phyloP scores from a whole-genome alignment of 495 filamentous ascomycete species.

The Terfezia claveryi region DNA sequence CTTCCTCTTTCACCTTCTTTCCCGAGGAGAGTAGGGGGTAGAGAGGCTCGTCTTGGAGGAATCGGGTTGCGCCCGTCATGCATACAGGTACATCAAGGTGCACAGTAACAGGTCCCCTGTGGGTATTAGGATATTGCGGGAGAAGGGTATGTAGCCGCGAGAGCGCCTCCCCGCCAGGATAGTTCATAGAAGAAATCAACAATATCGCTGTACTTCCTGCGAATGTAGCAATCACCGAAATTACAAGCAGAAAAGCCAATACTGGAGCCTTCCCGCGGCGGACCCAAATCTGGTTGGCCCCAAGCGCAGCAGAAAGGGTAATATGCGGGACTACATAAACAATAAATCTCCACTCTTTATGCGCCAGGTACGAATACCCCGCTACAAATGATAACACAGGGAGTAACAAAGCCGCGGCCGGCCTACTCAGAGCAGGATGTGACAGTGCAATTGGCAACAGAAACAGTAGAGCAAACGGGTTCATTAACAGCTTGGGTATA shows the following conservation, averaged over 20 bases:
- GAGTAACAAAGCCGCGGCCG: conserved; percentile 33
- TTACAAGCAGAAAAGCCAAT: conserved; percentile 24
- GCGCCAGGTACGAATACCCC: conserved; percentile 56
- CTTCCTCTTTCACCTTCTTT: background rate
- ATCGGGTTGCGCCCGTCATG: conserved; percentile 86
- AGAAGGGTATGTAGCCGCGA: conserved; percentile 32
- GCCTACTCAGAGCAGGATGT: conserved; percentile 21
- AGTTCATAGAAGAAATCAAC: conserved; percentile 55
- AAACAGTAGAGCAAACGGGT: conserved; percentile 40
- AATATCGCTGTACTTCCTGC: conserved; percentile 39
- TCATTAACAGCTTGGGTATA: conserved; percentile 62
- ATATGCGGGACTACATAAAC: conserved; percentile 65
- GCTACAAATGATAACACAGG: conserved; percentile 51
- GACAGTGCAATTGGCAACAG: conserved; percentile 43
- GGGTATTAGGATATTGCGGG: background rate
- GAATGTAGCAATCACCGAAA: conserved; percentile 37
- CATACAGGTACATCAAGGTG: conserved; percentile 75
- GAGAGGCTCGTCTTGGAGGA: conserved; percentile 32
- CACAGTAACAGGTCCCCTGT: conserved; percentile 23
- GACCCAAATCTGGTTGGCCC: conserved; percentile 51
- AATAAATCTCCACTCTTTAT: conserved; percentile 95
- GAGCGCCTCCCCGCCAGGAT: conserved; percentile 62
- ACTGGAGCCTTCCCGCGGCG: conserved; percentile 35
- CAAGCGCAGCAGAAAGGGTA: conserved; percentile 54
- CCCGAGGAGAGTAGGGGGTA: conserved; percentile 1